Evolutionary conservation across 1,284 basidiomycete genomes (phyloP).

Genomic region (Cutaneotrichosporon mucoides): DNA sequence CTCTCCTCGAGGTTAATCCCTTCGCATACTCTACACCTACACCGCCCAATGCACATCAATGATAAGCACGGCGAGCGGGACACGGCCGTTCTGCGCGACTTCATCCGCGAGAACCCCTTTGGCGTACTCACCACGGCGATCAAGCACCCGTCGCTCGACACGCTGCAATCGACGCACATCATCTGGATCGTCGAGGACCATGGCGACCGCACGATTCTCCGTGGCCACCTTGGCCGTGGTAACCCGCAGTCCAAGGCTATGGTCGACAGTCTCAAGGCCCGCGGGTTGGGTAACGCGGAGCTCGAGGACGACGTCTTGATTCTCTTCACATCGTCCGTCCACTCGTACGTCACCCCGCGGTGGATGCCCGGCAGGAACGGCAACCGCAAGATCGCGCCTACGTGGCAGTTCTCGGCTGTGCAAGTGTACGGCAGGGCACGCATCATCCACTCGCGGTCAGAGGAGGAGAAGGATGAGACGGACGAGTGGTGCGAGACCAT

Average conservation of each 20-base stretch:
- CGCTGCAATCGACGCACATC: conserved; percentile 50
- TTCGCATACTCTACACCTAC: too few relatives aligned
- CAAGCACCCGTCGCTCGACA: conserved; percentile 30
- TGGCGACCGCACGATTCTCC: conserved; percentile 11
- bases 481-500: conserved; percentile 30
- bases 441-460: conserved; percentile 23
- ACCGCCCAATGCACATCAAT: conserved; percentile 48
- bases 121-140: conserved; percentile 51
- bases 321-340: conserved; percentile 38
- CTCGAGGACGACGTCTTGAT: conserved; percentile 38
- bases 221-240: conserved; percentile 43
- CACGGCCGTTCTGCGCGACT: conserved; percentile 40
- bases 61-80: conserved; percentile 48
- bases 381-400: conserved; percentile 44
- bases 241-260: conserved; percentile 46
- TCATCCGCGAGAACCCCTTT: conserved; percentile 48
- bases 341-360: conserved; percentile 44
- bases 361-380: conserved; percentile 36
- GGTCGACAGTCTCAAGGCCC: conserved; percentile 10
- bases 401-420: conserved; percentile 46
- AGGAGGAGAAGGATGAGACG: conserved; percentile 14
- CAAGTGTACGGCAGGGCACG: conserved; percentile 41
- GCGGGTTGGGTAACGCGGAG: not conserved
- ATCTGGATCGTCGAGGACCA: conserved; percentile 48
- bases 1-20: too few relatives aligned